phyloP scores from a whole-genome alignment of 352 stramenopile species.

The Phytopythium cucurbitacearum region DNA sequence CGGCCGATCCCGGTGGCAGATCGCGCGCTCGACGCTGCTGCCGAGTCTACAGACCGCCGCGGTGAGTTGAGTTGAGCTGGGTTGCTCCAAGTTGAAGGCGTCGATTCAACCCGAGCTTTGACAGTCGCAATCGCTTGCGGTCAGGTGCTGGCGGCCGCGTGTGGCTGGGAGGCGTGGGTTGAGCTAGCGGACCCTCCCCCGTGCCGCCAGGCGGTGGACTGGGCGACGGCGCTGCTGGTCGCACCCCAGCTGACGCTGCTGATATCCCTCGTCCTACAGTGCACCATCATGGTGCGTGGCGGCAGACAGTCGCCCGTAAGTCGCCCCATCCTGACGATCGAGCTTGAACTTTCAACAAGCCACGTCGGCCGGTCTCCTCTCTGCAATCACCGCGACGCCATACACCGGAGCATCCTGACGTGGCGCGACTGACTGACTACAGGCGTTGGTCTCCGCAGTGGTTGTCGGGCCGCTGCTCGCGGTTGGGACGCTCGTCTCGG shows the following conservation, averaged over 20 bases:
- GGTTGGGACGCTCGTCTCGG: constrained; percentile 14
- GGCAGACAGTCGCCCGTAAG: background rate
- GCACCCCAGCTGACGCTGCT: constrained; percentile 11
- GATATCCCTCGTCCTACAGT: constrained; percentile 7
- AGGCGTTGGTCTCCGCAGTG: constrained; percentile 8
- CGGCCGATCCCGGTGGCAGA: constrained; percentile 2
- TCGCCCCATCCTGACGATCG: background rate
- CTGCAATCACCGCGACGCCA: constrained; percentile 1
- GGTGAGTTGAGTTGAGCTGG: background rate
- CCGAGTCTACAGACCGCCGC: background rate
- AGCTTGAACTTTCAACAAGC: background rate
- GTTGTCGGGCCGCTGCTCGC: constrained; percentile 9
- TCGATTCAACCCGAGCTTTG: too few relatives aligned
- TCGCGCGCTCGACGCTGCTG: background rate
- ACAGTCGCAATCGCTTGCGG: background rate
- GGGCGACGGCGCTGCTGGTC: constrained; percentile 9
- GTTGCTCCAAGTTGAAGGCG: background rate
- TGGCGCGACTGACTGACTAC: background rate
- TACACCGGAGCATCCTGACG: background rate
- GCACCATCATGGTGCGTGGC: constrained; percentile 1
- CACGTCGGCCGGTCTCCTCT: too few relatives aligned
- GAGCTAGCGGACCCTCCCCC: constrained; percentile 4
- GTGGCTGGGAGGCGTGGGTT: constrained; percentile 11
- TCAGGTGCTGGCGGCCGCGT: background rate
- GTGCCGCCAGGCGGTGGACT: constrained; percentile 4